Percentiles rank a stretch among this genome's conserved stretches.
phyloP scores from a whole-genome alignment of 2,329 filamentous ascomycete genomes.

The Didymellaceae sp. region DNA sequence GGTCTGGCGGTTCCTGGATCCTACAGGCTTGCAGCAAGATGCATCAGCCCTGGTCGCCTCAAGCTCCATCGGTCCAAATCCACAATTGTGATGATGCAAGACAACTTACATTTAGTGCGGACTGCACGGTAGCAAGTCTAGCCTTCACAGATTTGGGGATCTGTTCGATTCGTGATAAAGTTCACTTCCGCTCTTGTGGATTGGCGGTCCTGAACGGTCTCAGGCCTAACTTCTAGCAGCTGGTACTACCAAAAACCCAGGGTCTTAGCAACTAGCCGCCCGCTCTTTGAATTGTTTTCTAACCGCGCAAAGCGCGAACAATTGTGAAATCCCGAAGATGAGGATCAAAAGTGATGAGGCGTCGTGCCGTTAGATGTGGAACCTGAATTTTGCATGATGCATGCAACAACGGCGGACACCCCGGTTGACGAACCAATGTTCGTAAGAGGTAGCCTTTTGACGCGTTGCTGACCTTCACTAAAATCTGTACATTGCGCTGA shows the following conservation, averaged over 20 bases:
- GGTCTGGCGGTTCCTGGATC: constrained; percentile 32
- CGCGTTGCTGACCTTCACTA: background rate
- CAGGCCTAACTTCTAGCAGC: constrained; percentile 4
- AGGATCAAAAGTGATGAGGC: constrained; percentile 19
- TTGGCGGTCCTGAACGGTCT: constrained; percentile 1
- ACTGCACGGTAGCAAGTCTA: constrained; percentile 15
- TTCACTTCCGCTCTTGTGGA: constrained; percentile 14
- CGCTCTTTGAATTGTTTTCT: constrained; percentile 10
- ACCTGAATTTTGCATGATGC: constrained; percentile 24
- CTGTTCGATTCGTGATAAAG: constrained; percentile 22
- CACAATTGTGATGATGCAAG: constrained; percentile 12
- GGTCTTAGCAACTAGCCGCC: constrained; percentile 4
- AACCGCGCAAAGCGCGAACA: constrained; percentile 45
- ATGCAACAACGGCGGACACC: constrained; percentile 18
- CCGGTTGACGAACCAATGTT: constrained; percentile 42
- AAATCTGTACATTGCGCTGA: constrained; percentile 2
- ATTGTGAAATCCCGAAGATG: background rate
- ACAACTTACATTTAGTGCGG: background rate
- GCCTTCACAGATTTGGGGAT: constrained; percentile 16
- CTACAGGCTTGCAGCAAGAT: constrained; percentile 12
- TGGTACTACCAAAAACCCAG: constrained; percentile 6
- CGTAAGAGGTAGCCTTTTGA: constrained; percentile 2
- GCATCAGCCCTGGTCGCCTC: constrained; percentile 8
- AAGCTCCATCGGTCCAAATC: background rate
- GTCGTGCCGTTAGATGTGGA: constrained; percentile 32